These are phyloP conservation scores for Raphanus hybrid DNA, from an alignment of 441 rosid species.

Conservation along the genomic window DNA sequence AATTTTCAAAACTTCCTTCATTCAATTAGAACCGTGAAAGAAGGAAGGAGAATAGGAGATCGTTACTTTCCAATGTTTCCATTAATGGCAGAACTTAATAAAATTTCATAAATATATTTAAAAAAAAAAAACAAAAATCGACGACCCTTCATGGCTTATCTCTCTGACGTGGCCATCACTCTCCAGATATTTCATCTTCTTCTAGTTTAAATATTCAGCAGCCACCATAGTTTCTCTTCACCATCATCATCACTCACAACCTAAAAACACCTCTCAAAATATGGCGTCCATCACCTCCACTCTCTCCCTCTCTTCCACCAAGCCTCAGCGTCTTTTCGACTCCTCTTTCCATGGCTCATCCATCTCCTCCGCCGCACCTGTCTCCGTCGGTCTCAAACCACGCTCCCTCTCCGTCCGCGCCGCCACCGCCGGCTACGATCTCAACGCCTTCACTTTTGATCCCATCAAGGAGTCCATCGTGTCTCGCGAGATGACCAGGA, in stretches of 20 bases:
- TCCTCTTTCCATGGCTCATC: conserved; percentile 57
- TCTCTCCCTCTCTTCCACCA: conserved; percentile 50
- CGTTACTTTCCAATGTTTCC: conserved; percentile 26
- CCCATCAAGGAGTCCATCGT: conserved; percentile 76
- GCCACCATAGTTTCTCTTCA: too few species aligned
- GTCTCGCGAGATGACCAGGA: conserved; percentile 76
- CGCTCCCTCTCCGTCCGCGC: conserved; percentile 44
- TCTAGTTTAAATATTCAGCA: too few species aligned
- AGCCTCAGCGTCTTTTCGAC: conserved; percentile 43
- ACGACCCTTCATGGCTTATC: conserved; percentile 56
- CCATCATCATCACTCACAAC: conserved; percentile 18
- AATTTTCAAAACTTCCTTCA: not conserved
- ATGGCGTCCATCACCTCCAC: conserved; percentile 56
- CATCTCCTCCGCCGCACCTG: conserved; percentile 33
- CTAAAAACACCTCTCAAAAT: not conserved
- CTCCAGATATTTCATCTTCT: too few species aligned
- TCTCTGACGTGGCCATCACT: conserved; percentile 48
- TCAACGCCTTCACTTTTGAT: conserved; percentile 57
- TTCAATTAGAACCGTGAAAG: conserved; percentile 9
- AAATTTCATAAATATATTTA: not conserved
- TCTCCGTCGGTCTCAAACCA: conserved; percentile 39
- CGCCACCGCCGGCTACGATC: conserved; percentile 50
- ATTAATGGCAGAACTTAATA: conserved; percentile 13
- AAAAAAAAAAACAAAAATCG: not conserved
- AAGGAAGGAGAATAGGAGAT: not conserved